These are phyloP conservation scores for Quercus lobata DNA, from an alignment of 331 rosid genomes.

Conservation along the genomic window DNA sequence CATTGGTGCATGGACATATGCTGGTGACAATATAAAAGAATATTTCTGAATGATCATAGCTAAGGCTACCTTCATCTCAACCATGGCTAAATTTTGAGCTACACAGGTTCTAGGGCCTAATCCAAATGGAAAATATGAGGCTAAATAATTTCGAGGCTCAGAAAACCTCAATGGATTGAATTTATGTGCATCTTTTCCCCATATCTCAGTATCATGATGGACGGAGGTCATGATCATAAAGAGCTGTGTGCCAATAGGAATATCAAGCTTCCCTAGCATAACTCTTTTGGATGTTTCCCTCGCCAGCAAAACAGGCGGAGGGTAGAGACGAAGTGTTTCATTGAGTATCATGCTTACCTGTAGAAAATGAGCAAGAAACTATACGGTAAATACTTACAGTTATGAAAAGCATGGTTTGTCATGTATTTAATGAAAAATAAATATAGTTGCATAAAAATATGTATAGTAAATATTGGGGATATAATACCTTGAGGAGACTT, in stretches of 20 bases:
- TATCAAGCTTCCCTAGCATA: slow-evolving; percentile 43
- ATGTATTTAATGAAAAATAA: too few relatives aligned
- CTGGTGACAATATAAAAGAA: slow-evolving; percentile 45
- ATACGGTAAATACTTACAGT: too few relatives aligned
- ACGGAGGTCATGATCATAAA: slow-evolving; percentile 42
- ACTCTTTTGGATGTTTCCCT: slow-evolving; percentile 41
- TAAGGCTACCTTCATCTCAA: slow-evolving; percentile 59
- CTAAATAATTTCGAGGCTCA: slow-evolving; percentile 57
- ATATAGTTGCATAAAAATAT: too few relatives aligned
- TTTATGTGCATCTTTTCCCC: slow-evolving; percentile 72
- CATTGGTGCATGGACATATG: slow-evolving; percentile 60
- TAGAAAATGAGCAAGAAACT: not conserved
- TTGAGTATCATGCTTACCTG: slow-evolving; percentile 69
- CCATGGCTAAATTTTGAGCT: slow-evolving; percentile 69
- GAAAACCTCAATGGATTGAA: slow-evolving; percentile 69
- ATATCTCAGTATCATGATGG: slow-evolving; percentile 60
- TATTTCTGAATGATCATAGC: slow-evolving; percentile 45
- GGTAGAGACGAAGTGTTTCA: slow-evolving; percentile 79
- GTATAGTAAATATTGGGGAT: too few relatives aligned
- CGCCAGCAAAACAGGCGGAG: slow-evolving; percentile 40
- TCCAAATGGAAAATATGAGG: slow-evolving; percentile 64
- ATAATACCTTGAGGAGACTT: too few relatives aligned
- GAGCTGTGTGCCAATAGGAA: slow-evolving; percentile 65
- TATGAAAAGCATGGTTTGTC: too few relatives aligned
- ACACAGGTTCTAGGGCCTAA: slow-evolving; percentile 63